A percentile compares a stretch with the other conserved stretches of the same genome.
These are phyloP conservation scores for Monoraphidium neglectum DNA, from an alignment of 139 green algal species.

Conservation along the genomic window DNA sequence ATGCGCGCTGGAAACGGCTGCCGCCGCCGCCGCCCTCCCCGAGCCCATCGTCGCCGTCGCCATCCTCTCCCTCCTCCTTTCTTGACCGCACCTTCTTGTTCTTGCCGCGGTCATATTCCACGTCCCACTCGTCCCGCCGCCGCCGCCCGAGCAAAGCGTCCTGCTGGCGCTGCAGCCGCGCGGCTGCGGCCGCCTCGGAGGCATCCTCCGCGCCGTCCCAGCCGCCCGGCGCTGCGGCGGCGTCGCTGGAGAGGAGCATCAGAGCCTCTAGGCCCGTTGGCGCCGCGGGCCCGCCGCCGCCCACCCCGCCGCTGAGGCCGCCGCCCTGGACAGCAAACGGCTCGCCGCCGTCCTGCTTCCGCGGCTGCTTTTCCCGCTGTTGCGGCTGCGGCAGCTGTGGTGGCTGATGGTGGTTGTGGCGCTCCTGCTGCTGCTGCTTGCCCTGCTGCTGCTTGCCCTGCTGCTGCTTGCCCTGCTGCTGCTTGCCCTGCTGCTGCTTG, in stretches of 20 bases:
- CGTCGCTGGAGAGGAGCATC: background rate
- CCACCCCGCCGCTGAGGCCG: no score
- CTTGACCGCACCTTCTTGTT: constrained; percentile 58
- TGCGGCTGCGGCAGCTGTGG: background rate
- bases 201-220: constrained; percentile 26
- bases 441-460: no score
- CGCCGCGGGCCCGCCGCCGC: background rate
- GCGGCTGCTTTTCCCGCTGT: background rate
- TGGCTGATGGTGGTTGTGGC: no score
- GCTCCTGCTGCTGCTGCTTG: no score
- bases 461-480: no score
- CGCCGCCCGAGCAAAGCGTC: constrained; percentile 10
- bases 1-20: constrained; percentile 32
- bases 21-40: constrained; percentile 9
- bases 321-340: no score
- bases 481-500: no score
- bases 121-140: constrained; percentile 58
- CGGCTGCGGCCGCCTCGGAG: background rate
- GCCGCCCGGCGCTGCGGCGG: background rate
- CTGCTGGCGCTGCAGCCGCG: background rate
- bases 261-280: constrained; percentile 19
- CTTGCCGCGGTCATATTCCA: constrained; percentile 65
- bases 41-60: constrained; percentile 19
- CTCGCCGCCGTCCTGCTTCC: no score
- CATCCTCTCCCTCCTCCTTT: constrained; percentile 9